Evolutionary conservation across 306 rosid species (phyloP), one percentile per base, ranked within the genome.

Genomic region (Glycyrrhiza uralensis): DNA sequence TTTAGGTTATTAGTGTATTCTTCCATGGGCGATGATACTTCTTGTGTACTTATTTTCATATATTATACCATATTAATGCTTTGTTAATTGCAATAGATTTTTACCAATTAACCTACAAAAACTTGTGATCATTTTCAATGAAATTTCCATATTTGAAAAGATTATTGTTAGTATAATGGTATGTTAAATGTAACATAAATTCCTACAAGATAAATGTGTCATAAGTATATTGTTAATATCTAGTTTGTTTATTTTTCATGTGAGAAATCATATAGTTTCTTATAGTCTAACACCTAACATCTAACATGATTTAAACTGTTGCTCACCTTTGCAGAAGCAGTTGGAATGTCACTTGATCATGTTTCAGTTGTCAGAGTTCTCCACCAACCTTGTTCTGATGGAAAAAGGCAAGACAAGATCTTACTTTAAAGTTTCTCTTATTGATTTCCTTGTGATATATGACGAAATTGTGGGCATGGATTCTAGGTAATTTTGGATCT

Each of bases 291-390:
- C 32, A 28, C 50, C 26, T 72, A 62, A 68, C 32, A 28, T 57
- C 26, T 72, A 62, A 62, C 65, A 61, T 61, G 20, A 66, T 63
- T 49, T 39, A 45, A 84, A 49, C 72, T 60, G 38, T 72, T 30
- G 42, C 23, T 50, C 69, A 6, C 51, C 75, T 76, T 66, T 84
- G 82, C 91, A 93, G 98, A 93, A 29, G 88, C 82, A 79, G 79
- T 84, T 79, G 96, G 91, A 47, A 79, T 90, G 79, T 80, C 88
- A 77, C 90, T 88, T 76, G 92, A 90, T 76, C 66, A 75, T 64
- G 89, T 89, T 81, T 79, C 93, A 38, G 96, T 90, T 65, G 88
- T 82, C 54, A 88, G 82, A 76, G 96, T 90, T 85, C 90, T 90
- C 54, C 96, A 85, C 61, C 93, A 87, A 81, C 91, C 93, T 64